phyloP scores from a whole-genome alignment of 108 stramenopile genomes.

The Pseudonitzschia delicatissima region DNA sequence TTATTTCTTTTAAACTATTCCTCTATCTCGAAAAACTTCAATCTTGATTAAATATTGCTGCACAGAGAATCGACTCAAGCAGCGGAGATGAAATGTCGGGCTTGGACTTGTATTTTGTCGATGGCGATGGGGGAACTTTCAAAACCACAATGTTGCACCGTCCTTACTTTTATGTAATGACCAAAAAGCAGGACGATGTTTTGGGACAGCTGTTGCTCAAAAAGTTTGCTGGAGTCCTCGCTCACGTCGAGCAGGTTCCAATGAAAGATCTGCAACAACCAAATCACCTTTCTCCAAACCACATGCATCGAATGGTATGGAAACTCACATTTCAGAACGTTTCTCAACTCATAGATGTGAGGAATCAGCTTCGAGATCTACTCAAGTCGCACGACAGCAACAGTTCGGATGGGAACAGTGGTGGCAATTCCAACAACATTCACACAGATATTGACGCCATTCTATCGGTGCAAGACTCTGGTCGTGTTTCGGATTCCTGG shows the following conservation, averaged over 20 bases:
- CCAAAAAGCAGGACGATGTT: slow-evolving; percentile 59
- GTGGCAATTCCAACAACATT: slow-evolving; percentile 10
- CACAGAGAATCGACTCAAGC: slow-evolving; percentile 29
- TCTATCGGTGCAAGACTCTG: slow-evolving; percentile 17
- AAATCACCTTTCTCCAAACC: slow-evolving; percentile 62
- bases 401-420: slow-evolving; percentile 3
- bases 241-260: slow-evolving; percentile 57
- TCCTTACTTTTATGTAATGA: slow-evolving; percentile 94
- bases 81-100: slow-evolving; percentile 62
- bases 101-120: slow-evolving; percentile 90
- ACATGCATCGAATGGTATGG: slow-evolving; percentile 51
- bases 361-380: slow-evolving; percentile 47
- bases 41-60: not conserved
- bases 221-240: slow-evolving; percentile 55
- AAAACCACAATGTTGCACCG: slow-evolving; percentile 83
- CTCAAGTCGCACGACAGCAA: slow-evolving; percentile 42
- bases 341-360: slow-evolving; percentile 70
- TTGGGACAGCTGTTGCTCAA: slow-evolving; percentile 62
- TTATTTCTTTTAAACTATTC: no score
- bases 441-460: slow-evolving; percentile 58
- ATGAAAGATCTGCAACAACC: slow-evolving; percentile 72
- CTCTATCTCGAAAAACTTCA: not conserved
- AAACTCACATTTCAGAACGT: slow-evolving; percentile 79
- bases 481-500: slow-evolving; percentile 22
- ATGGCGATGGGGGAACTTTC: slow-evolving; percentile 68